Conservation (phyloP, 2,329 filamentous ascomycete genomes). For the Alternaria triticina region DNA sequence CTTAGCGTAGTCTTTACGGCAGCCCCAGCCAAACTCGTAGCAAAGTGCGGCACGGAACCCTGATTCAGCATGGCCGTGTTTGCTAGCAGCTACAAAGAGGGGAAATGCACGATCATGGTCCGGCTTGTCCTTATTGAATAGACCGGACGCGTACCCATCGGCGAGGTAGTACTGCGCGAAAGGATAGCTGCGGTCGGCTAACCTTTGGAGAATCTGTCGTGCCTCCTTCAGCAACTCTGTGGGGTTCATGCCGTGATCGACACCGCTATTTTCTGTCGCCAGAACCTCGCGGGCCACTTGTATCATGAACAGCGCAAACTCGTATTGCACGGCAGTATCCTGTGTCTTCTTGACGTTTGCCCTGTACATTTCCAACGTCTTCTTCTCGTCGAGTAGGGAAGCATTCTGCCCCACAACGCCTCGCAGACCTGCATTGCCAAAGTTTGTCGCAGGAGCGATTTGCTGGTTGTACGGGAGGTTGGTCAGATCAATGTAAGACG, state of each 20-base stretch:
- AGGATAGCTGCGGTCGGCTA: slow-evolving; percentile 87
- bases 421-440: slow-evolving; percentile 83
- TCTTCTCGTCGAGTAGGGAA: slow-evolving; percentile 85
- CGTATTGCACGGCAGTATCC: slow-evolving; percentile 88
- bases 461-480: slow-evolving; percentile 81
- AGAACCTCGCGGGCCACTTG: slow-evolving; percentile 80
- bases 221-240: slow-evolving; percentile 82
- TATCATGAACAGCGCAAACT: slow-evolving; percentile 94
- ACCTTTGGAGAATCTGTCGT: slow-evolving; percentile 82
- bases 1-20: slow-evolving; percentile 85
- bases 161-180: slow-evolving; percentile 98
- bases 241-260: slow-evolving; percentile 55
- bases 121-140: slow-evolving; percentile 93
- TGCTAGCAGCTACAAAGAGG: slow-evolving; percentile 89
- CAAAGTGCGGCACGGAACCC: slow-evolving; percentile 91
- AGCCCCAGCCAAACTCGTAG: slow-evolving; percentile 99
- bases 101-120: slow-evolving; percentile 92
- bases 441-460: slow-evolving; percentile 64
- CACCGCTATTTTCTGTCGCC: slow-evolving; percentile 33
- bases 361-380: slow-evolving; percentile 97
- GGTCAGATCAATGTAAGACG: slow-evolving; percentile 68
- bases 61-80: slow-evolving; percentile 96
- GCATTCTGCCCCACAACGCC: slow-evolving; percentile 85
- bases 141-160: slow-evolving; percentile 89
- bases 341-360: slow-evolving; percentile 97